Percentiles rank a stretch among this genome's conserved stretches.
Evolutionary conservation across 129 eudicot species (phyloP).

Genomic region (Deinandra increscens): DNA sequence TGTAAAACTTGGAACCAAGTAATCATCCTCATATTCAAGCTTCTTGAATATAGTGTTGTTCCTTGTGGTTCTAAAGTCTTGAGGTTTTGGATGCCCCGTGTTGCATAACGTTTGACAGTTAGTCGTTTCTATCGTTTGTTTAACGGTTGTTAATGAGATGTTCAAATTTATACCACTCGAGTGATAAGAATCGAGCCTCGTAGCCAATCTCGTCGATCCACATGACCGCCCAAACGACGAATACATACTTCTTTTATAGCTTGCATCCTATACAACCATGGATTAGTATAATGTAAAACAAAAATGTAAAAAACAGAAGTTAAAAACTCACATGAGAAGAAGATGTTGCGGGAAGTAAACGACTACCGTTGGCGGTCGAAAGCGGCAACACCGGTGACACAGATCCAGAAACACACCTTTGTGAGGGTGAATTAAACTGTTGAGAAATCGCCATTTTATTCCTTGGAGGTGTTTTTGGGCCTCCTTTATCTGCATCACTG

Average conservation of each 20-base stretch:
- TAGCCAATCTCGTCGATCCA: constrained; percentile 36
- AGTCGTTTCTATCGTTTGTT: constrained; percentile 27
- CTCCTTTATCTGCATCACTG: constrained; percentile 57
- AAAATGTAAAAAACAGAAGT: not conserved
- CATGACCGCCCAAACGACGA: constrained; percentile 38
- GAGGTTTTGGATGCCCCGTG: constrained; percentile 29
- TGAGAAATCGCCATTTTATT: constrained; percentile 74
- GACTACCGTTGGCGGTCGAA: constrained; percentile 22
- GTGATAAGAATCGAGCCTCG: constrained; percentile 37
- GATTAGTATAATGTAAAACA: not conserved
- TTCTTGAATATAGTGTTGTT: constrained; percentile 23
- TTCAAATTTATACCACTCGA: constrained; percentile 37
- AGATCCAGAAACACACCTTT: constrained; percentile 26
- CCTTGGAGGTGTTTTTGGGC: constrained; percentile 67
- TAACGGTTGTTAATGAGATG: constrained; percentile 26
- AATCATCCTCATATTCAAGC: constrained; percentile 35
- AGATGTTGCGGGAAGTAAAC: constrained; percentile 37
- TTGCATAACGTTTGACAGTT: constrained; percentile 33
- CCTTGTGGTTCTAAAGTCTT: constrained; percentile 16
- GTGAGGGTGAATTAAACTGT: constrained; percentile 41
- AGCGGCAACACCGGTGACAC: constrained; percentile 29
- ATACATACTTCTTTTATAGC: constrained; percentile 38
- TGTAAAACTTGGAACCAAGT: constrained; percentile 30
- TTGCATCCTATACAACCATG: constrained; percentile 35
- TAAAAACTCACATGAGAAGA: constrained; percentile 49